Conservation (phyloP, 2,329 filamentous ascomycete genomes). For the Pseudohalonectria lignicola region DNA sequence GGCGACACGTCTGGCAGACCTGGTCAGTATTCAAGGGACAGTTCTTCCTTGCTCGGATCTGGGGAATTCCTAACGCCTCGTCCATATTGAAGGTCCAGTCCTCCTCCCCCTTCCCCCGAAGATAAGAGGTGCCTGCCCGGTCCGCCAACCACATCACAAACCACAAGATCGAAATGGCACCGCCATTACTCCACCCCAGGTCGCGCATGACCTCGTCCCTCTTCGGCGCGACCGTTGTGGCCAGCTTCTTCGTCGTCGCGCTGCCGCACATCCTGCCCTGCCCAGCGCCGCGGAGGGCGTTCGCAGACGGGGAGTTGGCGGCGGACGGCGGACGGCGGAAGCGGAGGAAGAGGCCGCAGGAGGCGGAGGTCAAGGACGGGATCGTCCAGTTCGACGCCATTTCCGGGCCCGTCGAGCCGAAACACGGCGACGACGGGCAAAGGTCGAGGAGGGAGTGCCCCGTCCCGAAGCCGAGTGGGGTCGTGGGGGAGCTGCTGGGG, state of each 20-base stretch:
- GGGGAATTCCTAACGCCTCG: too few relatives aligned
- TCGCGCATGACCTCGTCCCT: conserved; percentile 89
- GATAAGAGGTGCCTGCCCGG: not conserved
- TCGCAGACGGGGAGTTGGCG: conserved; percentile 54
- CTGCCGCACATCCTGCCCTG: conserved; percentile 87
- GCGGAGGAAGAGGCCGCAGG: conserved; percentile 19
- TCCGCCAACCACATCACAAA: not conserved
- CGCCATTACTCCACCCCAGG: conserved; percentile 82
- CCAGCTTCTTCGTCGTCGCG: conserved; percentile 85
- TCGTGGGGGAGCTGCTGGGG: conserved; percentile 42
- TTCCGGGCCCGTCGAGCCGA: conserved; percentile 14
- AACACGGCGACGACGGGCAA: not conserved
- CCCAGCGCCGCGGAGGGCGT: conserved; percentile 65
- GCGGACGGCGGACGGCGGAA: conserved; percentile 28
- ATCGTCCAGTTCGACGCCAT: conserved; percentile 35
- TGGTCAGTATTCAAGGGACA: too few relatives aligned
- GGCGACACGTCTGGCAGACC: too few relatives aligned
- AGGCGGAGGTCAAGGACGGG: conserved; percentile 29
- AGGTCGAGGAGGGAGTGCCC: conserved; percentile 70
- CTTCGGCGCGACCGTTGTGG: conserved; percentile 83
- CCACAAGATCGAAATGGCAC: conserved; percentile 48
- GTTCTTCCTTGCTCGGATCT: too few relatives aligned
- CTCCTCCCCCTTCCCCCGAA: too few relatives aligned
- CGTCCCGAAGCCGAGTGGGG: conserved; percentile 76
- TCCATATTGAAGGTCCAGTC: too few relatives aligned